Conservation (phyloP, 257 asterid species). For the Solanum pinnatisectum region DNA sequence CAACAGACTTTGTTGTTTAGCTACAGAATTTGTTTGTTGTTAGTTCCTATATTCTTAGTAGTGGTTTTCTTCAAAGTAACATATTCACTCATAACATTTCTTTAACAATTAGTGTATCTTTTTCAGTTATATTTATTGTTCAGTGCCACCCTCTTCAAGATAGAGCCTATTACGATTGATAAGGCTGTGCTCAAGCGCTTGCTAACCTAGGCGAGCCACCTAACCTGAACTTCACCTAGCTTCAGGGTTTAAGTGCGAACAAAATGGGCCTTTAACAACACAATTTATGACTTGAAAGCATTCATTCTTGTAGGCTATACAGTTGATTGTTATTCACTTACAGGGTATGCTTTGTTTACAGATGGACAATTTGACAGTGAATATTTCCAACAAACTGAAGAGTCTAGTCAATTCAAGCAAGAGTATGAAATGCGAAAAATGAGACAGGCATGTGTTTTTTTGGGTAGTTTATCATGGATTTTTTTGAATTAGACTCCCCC, state of each 20-base stretch:
- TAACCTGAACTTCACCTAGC: background rate
- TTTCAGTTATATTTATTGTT: background rate
- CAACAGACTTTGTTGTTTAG: background rate
- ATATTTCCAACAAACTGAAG: constrained; percentile 89
- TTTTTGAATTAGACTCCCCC: background rate
- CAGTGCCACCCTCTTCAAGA: background rate
- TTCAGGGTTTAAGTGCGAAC: background rate
- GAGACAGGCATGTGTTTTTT: constrained; percentile 65
- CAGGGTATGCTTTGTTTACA: constrained; percentile 23
- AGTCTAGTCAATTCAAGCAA: constrained; percentile 81
- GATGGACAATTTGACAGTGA: constrained; percentile 87
- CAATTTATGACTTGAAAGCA: background rate
- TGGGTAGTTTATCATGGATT: background rate
- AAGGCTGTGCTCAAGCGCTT: background rate
- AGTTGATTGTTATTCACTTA: constrained; percentile 7
- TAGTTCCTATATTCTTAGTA: background rate
- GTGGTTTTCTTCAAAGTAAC: background rate
- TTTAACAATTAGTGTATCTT: background rate
- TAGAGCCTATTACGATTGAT: background rate
- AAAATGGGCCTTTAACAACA: background rate
- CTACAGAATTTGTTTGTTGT: background rate
- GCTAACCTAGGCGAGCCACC: background rate
- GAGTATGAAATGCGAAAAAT: constrained; percentile 98
- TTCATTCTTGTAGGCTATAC: background rate
- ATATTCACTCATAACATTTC: background rate